A percentile compares a stretch with the other conserved stretches of the same genome.
These are phyloP conservation scores for Penicillium pulvis DNA, from an alignment of 495 filamentous ascomycete genomes.

Conservation along the genomic window DNA sequence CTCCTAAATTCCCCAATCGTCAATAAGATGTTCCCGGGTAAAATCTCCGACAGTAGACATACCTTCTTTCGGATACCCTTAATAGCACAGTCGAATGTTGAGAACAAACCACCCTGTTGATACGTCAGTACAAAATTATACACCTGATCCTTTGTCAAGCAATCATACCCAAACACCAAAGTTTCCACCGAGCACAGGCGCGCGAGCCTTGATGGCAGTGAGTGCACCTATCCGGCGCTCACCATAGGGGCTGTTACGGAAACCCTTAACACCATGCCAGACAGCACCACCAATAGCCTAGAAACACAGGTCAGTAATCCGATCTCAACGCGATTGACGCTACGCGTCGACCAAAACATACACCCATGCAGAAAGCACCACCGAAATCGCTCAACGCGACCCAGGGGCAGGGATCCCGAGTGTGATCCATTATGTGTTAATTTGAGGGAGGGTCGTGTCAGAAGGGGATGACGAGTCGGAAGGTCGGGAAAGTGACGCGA, in stretches of 20 bases:
- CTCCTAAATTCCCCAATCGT: constrained; percentile 40
- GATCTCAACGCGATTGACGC: constrained; percentile 4
- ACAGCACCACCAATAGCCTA: constrained; percentile 81
- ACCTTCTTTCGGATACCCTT: constrained; percentile 93
- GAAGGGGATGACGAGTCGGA: constrained; percentile 9
- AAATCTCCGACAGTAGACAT: constrained; percentile 34
- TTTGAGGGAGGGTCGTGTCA: constrained; percentile 13
- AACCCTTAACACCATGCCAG: constrained; percentile 98
- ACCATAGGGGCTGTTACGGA: constrained; percentile 84
- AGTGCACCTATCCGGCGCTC: constrained; percentile 94
- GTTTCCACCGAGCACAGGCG: constrained; percentile 94
- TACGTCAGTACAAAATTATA: background rate
- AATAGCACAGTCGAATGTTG: constrained; percentile 94
- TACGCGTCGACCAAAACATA: constrained; percentile 50
- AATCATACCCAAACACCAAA: constrained; percentile 82
- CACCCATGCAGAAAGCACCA: constrained; percentile 96
- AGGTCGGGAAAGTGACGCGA: constrained; percentile 7
- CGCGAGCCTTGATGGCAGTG: constrained; percentile 95
- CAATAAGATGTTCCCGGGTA: background rate
- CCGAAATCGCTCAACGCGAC: constrained; percentile 95
- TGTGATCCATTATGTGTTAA: constrained; percentile 77
- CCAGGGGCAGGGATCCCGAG: constrained; percentile 94
- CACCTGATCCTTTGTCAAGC: background rate
- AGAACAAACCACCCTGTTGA: constrained; percentile 80
- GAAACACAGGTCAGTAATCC: constrained; percentile 14